Evolutionary conservation across 169 alveolate genomes (phyloP).

Genomic region (Plasmodium fragile): DNA sequence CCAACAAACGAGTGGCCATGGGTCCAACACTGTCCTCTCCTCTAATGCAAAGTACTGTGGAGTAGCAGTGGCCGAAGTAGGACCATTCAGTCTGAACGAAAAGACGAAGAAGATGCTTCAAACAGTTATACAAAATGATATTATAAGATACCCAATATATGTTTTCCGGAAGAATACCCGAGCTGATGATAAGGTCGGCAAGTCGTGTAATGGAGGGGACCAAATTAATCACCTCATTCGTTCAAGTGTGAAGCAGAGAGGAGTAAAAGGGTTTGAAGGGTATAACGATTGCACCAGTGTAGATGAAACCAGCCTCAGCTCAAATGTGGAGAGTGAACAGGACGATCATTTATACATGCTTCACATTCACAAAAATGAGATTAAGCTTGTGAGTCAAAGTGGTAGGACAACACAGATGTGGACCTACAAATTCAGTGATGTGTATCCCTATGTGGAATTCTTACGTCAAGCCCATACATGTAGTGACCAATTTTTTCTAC

Average conservation of each 20-base stretch:
- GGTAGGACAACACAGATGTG: conserved; percentile 29
- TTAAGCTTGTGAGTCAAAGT: conserved; percentile 35
- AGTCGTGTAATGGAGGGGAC: no score
- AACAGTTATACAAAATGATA: conserved; percentile 28
- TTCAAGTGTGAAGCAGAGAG: not conserved
- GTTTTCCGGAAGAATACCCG: not conserved
- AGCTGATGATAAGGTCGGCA: not conserved
- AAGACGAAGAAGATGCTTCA: conserved; percentile 44
- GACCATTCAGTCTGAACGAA: conserved; percentile 33
- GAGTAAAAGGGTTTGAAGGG: not conserved
- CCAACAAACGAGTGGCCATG: not conserved
- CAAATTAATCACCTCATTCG: not conserved
- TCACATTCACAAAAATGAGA: conserved; percentile 48
- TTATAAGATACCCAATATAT: conserved; percentile 49
- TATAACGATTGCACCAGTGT: conserved; percentile 9
- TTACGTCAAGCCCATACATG: not conserved
- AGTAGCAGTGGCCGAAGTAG: conserved; percentile 63
- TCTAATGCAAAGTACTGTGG: conserved; percentile 8
- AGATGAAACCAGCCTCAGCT: conserved; percentile 1
- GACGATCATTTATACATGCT: conserved; percentile 32
- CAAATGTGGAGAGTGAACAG: conserved; percentile 33
- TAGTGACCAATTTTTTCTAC: not conserved
- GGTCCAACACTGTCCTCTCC: not conserved
- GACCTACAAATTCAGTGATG: conserved; percentile 28
- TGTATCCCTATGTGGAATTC: conserved; percentile 47